Evolutionary conservation across 106 monocot species (phyloP), one percentile per base, ranked within the genome.

Genomic region (Apostasia shenzhenica): DNA sequence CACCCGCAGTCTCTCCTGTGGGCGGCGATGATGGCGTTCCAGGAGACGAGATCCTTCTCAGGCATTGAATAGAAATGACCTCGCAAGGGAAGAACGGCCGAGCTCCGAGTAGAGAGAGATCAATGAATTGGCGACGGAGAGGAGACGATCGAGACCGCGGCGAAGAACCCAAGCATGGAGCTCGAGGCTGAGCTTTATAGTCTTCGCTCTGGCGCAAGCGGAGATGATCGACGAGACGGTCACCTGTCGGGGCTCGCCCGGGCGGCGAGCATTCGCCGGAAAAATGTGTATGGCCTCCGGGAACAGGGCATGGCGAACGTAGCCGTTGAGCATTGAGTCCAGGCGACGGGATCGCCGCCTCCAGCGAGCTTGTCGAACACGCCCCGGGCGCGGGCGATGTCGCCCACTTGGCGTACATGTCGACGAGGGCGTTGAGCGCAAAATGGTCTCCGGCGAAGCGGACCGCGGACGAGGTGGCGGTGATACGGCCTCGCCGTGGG

Each of bases 381-480:
- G 6, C 11, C 55, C 1, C 82, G 71, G 2, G 92, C 84, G 9
- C 65, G 61, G 14, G 43, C 13, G 40, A 92, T 85, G 78, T 92
- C 86, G 43, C 92, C 92, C 95, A 97, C 64, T 92, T 97, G 11
- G 92, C 81, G 60, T 92, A 92, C 79, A 92, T 86, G 61, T 86
- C 86, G 44, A 89, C 78, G 52, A 92, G 84, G 1, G 86, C 81
- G 49, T 89, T 92, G 40, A 89, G 81, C 8, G 81, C 84, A 60
- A 83, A 97, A 4, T 61, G 44, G 41, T 89, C 82, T 1, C 37
- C 10, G 3, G 68, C 86, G 59, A 87, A 79, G 0, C 95, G 92
- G 0, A 63, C 58, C n/a, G 48, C 86, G 77, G 5, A 92, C 81
- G 1, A 76, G 68, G 41, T 86, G 74, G 40, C 84, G 80, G 63